These are phyloP conservation scores for Blastomyces gilchristii DNA, from an alignment of 2,329 filamentous ascomycete genomes.

Conservation along the genomic window DNA sequence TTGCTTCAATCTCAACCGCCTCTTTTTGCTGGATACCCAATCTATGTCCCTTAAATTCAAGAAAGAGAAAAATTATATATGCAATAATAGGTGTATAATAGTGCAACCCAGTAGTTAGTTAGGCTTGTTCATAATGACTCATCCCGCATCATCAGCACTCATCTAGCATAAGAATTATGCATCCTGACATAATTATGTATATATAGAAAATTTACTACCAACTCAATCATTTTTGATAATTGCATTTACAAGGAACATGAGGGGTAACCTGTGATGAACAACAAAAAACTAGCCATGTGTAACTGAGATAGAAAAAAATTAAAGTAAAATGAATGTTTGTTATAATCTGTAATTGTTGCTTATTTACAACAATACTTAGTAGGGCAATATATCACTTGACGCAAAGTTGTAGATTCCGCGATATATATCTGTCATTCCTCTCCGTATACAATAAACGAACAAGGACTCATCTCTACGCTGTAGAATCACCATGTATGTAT, in stretches of 20 bases:
- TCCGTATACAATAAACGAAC: neutral
- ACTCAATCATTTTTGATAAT: neutral
- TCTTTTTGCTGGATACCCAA: no score
- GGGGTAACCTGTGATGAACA: no score
- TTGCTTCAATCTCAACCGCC: no score
- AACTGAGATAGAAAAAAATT: no score
- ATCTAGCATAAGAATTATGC: neutral
- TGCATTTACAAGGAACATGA: no score
- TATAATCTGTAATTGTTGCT: neutral
- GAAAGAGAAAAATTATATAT: no score
- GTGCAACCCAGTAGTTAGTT: no score
- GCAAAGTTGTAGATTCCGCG: neutral
- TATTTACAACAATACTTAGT: neutral
- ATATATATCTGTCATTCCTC: neutral
- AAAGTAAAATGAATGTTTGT: no score
- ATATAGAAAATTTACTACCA: neutral
- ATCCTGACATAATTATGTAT: neutral
- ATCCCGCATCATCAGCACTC: neutral
- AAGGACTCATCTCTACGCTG: neutral
- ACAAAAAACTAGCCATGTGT: no score
- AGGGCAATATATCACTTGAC: neutral
- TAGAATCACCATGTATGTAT: neutral
- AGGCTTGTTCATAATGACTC: conserved; percentile 1
- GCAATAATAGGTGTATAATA: no score
- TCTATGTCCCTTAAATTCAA: no score